Evolutionary conservation across 768 basidiomycete species (phyloP).

Genomic region (Amanita polypyramis): DNA sequence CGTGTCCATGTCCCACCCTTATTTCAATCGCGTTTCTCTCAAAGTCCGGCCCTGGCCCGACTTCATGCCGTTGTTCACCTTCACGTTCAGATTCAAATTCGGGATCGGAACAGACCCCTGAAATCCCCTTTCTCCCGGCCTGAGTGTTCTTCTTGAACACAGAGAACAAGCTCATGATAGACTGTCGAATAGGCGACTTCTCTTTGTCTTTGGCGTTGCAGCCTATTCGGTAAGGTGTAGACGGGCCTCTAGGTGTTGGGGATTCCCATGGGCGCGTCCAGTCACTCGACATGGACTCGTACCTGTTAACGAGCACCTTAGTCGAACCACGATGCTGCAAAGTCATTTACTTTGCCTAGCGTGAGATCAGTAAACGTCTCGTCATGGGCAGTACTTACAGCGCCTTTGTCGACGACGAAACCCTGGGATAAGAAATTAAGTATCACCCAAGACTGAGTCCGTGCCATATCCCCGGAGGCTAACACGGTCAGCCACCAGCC

Average conservation of each 20-base stretch:
- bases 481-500: background rate
- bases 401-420: too few species aligned
- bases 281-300: constrained; percentile 2
- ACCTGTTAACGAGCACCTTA: constrained; percentile 1
- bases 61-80: background rate
- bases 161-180: constrained; percentile 51
- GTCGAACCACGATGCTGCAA: constrained; percentile 5
- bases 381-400: too few species aligned
- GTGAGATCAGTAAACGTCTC: too few species aligned
- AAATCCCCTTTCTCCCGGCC: constrained; percentile 15
- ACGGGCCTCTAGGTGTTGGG: background rate
- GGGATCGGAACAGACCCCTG: constrained; percentile 8
- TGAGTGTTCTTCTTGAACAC: constrained; percentile 42
- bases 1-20: background rate
- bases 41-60: background rate
- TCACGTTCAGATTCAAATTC: constrained; percentile 2
- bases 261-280: background rate
- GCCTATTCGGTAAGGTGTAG: background rate
- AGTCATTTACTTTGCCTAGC: background rate
- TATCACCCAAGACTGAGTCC: background rate
- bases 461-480: background rate
- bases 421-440: too few species aligned
- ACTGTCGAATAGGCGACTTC: constrained; percentile 54
- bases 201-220: constrained; percentile 21
- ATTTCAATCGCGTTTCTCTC: background rate